Base-by-base conservation (phyloP, 208 protist genomes). In the Trypanosoma melophagium region DNA sequence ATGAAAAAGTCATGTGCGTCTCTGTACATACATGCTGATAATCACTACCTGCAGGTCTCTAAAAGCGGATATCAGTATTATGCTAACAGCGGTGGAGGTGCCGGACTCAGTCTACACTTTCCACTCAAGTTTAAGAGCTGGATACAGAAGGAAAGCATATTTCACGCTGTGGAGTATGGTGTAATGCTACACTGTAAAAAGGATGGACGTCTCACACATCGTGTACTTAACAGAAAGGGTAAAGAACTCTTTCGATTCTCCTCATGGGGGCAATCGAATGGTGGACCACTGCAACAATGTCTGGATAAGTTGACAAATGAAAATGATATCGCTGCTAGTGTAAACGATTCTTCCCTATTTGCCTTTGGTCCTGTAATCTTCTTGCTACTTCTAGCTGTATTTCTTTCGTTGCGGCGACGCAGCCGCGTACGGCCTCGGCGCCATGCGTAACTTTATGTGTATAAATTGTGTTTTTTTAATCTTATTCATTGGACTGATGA, bases 1-100 rank as follows among this genome's bases (percentile, higher is more conserved):
- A 59, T 86, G 49, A 24, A 25, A 21, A 54, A 72, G 40, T 65
- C 66, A 17, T 67, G 63, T 44, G 81, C 58, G 0, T 49, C 58
- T 12, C 16, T 80, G 16, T 86, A 86, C 53, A 78, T 86, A 19
- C 38, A 81, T 41, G 81, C 77, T 2, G 74, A 86, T 50, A 83
- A 84, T 44, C 81, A 86, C 68, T 83, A 86, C 56, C 54, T 86
- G 19, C 77, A 86, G 61, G 69, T 82, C 14, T 83, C 79, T 0
- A 61, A 66, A 31, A 22, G 47, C 17, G 65, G 80, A 19, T 44
- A 53, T 38, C 52, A 76, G 38, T 80, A 84, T 38, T 83, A 81
- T 58, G 69, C 79, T 19, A 80, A 84, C 21, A 69, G 66, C 41
- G 81, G 81, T 35, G 81, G 68, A 0, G 81, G 81, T 41, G 75